These are phyloP conservation scores for Mixia osmundae DNA, from an alignment of 1,284 basidiomycete species.

Conservation along the genomic window DNA sequence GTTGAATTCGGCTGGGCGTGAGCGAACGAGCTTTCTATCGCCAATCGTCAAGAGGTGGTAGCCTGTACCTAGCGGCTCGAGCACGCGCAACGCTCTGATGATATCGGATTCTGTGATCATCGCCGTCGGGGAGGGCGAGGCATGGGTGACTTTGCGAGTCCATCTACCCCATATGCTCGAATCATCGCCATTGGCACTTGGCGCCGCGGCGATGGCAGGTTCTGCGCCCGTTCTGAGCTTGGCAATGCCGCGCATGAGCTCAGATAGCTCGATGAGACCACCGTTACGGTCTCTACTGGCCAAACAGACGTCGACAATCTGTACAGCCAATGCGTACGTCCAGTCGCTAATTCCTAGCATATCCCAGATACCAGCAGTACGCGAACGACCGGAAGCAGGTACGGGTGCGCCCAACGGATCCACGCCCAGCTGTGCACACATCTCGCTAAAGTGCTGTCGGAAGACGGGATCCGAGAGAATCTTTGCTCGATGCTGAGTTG, in stretches of 20 bases:
- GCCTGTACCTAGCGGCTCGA: slow-evolving; percentile 66
- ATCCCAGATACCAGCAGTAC: slow-evolving; percentile 55
- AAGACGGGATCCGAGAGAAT: slow-evolving; percentile 71
- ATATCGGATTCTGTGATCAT: slow-evolving; percentile 58
- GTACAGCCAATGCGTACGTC: slow-evolving; percentile 85
- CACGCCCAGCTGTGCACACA: slow-evolving; percentile 85
- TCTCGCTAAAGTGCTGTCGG: slow-evolving; percentile 76
- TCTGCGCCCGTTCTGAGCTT: slow-evolving; percentile 39
- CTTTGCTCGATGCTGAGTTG: slow-evolving; percentile 53
- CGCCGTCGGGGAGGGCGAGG: slow-evolving; percentile 1
- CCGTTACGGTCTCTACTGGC: slow-evolving; percentile 70
- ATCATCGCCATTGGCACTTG: neutral
- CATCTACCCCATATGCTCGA: too few species aligned
- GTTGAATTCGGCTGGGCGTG: slow-evolving; percentile 22
- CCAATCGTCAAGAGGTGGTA: slow-evolving; percentile 59
- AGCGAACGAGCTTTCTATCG: slow-evolving; percentile 21
- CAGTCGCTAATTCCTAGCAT: slow-evolving; percentile 72
- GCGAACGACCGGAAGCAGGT: too few species aligned
- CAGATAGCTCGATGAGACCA: slow-evolving; percentile 68
- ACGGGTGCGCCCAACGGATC: slow-evolving; percentile 50
- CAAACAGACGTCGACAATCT: slow-evolving; percentile 90
- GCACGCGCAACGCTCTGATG: slow-evolving; percentile 55
- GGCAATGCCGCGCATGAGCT: slow-evolving; percentile 54
- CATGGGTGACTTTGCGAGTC: neutral
- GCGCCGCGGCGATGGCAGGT: neutral